Percentiles rank a stretch among this genome's conserved stretches.
phyloP scores from a whole-genome alignment of 1,284 basidiomycete species.

The Pseudozyma thailandica region DNA sequence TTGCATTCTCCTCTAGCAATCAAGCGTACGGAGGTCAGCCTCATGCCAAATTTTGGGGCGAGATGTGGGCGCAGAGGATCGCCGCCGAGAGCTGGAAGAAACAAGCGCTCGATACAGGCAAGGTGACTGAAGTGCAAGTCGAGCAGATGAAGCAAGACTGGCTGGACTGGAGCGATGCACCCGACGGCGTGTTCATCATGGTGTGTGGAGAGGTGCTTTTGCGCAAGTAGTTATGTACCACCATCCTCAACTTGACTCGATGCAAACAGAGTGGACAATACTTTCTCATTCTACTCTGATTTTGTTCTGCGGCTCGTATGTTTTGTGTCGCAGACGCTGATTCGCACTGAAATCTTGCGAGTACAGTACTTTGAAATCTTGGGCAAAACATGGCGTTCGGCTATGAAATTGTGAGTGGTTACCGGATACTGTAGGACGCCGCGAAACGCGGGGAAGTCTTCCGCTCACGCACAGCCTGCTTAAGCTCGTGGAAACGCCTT shows the following conservation, averaged over 20 bases:
- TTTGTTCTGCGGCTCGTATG: not conserved
- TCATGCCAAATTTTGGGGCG: conserved; percentile 28
- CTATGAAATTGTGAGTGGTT: not conserved
- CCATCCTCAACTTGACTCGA: not conserved
- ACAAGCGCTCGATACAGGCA: conserved; percentile 25
- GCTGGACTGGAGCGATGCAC: conserved; percentile 16
- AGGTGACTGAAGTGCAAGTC: conserved; percentile 11
- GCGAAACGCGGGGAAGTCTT: conserved; percentile 4
- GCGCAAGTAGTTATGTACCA: conserved; percentile 13
- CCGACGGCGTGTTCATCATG: conserved; percentile 29
- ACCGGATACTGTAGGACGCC: not conserved
- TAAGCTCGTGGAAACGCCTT: too few relatives aligned
- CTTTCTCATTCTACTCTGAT: too few relatives aligned
- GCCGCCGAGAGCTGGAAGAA: conserved; percentile 25
- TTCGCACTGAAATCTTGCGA: too few relatives aligned
- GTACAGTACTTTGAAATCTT: too few relatives aligned
- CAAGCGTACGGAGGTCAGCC: conserved; percentile 29
- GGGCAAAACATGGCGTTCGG: not conserved
- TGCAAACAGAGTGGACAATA: too few relatives aligned
- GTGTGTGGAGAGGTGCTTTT: conserved; percentile 38
- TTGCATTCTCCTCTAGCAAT: conserved; percentile 35
- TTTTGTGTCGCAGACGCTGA: too few relatives aligned
- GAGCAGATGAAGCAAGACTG: conserved; percentile 21
- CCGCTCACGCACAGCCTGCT: not conserved
- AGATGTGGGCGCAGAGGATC: conserved; percentile 32